Percentiles rank a stretch among this genome's conserved stretches.
Conservation (phyloP, 257 asterid genomes). For the Solanum etuberosum region DNA sequence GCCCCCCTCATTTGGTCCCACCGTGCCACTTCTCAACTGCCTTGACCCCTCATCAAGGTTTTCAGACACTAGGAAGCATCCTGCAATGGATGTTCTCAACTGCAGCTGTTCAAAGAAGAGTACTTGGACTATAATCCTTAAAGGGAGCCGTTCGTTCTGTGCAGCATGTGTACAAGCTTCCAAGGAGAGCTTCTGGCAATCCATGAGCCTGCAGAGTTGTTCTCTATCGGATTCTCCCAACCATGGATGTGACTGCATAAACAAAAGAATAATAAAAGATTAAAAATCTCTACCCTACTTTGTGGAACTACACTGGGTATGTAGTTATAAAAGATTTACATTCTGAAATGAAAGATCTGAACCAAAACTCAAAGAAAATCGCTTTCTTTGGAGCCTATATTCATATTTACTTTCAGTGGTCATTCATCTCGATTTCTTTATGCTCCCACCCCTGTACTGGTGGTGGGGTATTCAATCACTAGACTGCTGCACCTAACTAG, state of each 20-base stretch:
- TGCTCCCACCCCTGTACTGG: not conserved
- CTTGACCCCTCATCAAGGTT: conserved; percentile 89
- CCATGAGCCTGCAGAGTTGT: conserved; percentile 85
- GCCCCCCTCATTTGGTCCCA: conserved; percentile 46
- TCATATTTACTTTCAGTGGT: not conserved
- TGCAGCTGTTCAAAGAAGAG: conserved; percentile 98
- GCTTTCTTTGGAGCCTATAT: not conserved
- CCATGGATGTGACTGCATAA: conserved; percentile 97
- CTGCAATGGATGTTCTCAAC: conserved; percentile 82
- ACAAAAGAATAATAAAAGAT: not conserved
- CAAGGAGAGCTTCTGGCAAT: conserved; percentile 94
- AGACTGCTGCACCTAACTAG: not conserved
- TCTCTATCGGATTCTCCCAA: conserved; percentile 77
- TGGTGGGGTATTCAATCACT: not conserved
- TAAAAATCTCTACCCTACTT: not conserved
- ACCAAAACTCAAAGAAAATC: not conserved
- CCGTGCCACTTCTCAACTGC: conserved; percentile 70
- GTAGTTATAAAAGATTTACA: not conserved
- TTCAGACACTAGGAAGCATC: conserved; percentile 89
- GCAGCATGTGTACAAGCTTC: conserved; percentile 99
- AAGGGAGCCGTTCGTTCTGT: conserved; percentile 82
- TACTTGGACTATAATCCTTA: conserved; percentile 81
- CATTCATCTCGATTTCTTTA: not conserved
- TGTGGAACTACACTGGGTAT: not conserved
- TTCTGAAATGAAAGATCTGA: not conserved